Base-by-base conservation (phyloP, 148 eudicot genomes). In the Cornus florida region DNA sequence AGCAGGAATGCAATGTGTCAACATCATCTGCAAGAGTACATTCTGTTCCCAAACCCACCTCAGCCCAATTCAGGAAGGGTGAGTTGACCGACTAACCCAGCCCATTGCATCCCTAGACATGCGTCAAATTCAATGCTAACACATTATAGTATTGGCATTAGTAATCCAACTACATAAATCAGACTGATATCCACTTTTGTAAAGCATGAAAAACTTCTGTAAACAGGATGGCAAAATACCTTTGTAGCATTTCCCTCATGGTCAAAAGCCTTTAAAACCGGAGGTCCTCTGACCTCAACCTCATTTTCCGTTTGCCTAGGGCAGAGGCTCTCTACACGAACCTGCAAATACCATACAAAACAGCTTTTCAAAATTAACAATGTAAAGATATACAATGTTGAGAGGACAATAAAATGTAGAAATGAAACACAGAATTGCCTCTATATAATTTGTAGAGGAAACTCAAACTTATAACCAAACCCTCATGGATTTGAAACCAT, bases 231-330 rank as follows among this genome's bases (percentile, higher is more conserved):
- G 75, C 14, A 74, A 14, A 74, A 81, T 74, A 94, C 99, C 99
- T 97, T 97, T 16, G 99, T 92, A 69, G 99, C 94, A 80, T 87
- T 90, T 87, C 97, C 98, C 80, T 90, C 86, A 75, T 78, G 77
- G 74, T 97, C 99, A 86, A 94, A 97, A 75, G 99, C 98, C 86
- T 94, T 97, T 12, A 95, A 90, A 82, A 86, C 93, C 69, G 99
- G 98, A 81, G 99, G 99, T 69, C 99, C 99, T 81, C 99, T 94
- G 84, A 91, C 88, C 87, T 97, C 98, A 56, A 92, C 86, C 86
- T 92, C 91, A 75, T 79, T 90, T 66, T 82, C 91, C 38, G 73
- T 84, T 84, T 97, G 99, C 89, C 83, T 94, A 56, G 91, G 79
- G 85, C 84, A 86, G 68, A 97, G 89, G 38, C 86, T 87, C 77